phyloP scores from a whole-genome alignment of 164 flowering plant genomes.

The Malania oleifera region DNA sequence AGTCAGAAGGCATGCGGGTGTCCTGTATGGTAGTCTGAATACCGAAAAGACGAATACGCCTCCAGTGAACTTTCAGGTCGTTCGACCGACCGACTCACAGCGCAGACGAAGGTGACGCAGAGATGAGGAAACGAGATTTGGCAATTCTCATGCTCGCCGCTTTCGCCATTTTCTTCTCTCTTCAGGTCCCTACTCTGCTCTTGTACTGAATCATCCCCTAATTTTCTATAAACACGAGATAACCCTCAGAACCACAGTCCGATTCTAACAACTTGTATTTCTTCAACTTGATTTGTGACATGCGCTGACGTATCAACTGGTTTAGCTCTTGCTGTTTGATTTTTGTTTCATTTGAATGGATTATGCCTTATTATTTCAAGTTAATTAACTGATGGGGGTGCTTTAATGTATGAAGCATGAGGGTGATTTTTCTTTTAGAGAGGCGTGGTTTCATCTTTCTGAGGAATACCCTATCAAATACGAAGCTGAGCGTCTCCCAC shows the following conservation, averaged over 20 bases:
- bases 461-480: constrained; percentile 92
- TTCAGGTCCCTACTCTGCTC: constrained; percentile 47
- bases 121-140: constrained; percentile 94
- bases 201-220: background rate
- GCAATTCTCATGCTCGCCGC: constrained; percentile 87
- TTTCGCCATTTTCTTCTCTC: constrained; percentile 97
- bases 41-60: no score
- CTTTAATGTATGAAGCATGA: constrained; percentile 51
- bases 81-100: background rate
- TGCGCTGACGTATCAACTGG: background rate
- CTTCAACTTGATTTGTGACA: background rate
- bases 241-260: constrained; percentile 4
- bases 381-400: background rate
- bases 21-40: no score
- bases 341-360: background rate
- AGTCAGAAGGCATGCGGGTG: no score
- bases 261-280: background rate
- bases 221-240: background rate
- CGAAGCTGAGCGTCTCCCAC: constrained; percentile 94
- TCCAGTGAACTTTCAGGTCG: background rate
- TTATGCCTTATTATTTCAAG: background rate
- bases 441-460: constrained; percentile 88
- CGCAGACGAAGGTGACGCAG: constrained; percentile 3
- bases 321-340: background rate
- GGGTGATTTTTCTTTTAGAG: constrained; percentile 89